Conservation (phyloP, 2,329 filamentous ascomycete species). For the Colletotrichum cereale region DNA sequence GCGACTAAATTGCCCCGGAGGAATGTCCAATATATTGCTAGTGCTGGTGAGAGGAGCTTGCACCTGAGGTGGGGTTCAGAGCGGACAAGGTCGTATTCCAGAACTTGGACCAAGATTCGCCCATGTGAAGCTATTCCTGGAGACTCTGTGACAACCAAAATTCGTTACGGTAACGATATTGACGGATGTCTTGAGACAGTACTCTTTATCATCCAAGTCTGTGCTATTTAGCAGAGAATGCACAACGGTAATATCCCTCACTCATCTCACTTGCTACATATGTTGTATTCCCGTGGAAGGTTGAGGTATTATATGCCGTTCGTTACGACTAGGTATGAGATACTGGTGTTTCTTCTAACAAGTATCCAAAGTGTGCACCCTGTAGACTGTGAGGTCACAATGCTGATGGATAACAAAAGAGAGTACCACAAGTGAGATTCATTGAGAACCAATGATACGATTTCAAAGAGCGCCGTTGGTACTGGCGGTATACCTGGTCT, state of each 20-base stretch:
- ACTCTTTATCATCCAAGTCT: background rate
- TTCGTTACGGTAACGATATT: too few species aligned
- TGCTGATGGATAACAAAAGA: background rate
- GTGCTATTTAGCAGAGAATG: background rate
- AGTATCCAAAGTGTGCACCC: too few species aligned
- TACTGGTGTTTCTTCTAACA: too few species aligned
- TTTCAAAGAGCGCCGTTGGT: background rate
- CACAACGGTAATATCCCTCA: background rate
- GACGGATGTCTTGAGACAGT: background rate
- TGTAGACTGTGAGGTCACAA: background rate
- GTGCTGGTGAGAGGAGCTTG: too few species aligned
- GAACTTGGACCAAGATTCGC: too few species aligned
- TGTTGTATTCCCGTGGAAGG: too few species aligned
- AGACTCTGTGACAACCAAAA: background rate
- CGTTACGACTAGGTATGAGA: too few species aligned
- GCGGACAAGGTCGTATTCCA: too few species aligned
- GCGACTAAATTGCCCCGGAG: background rate
- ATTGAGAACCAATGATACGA: background rate
- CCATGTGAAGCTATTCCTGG: background rate
- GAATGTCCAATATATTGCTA: background rate
- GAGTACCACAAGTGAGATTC: background rate
- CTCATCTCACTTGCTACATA: too few species aligned
- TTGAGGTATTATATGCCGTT: too few species aligned
- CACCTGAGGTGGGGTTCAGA: background rate
- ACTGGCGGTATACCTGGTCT: too few species aligned